Conservation (phyloP, 148 eudicot genomes). For the Suaeda aralocaspica region DNA sequence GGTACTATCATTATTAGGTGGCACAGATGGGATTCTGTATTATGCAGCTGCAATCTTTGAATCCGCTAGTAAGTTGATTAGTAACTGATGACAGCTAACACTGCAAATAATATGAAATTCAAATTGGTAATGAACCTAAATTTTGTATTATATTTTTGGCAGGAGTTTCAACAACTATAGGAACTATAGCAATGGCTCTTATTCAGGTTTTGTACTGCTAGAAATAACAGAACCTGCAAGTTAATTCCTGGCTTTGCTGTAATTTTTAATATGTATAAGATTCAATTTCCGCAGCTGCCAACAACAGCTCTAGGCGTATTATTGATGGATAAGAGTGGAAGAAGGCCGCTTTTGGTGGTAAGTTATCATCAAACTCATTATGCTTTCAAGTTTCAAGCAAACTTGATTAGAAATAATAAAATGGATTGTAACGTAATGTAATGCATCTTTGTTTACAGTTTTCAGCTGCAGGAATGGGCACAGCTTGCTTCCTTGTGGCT, state of each 20-base stretch:
- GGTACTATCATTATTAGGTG: slow-evolving; percentile 48
- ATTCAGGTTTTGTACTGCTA: slow-evolving; percentile 38
- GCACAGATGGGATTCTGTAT: slow-evolving; percentile 38
- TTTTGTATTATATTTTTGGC: slow-evolving; percentile 5
- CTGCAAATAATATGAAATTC: background rate
- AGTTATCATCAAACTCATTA: background rate
- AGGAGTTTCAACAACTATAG: slow-evolving; percentile 52
- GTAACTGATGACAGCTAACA: background rate
- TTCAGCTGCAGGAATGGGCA: slow-evolving; percentile 24
- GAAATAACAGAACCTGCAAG: background rate
- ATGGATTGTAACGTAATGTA: background rate
- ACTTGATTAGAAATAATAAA: background rate
- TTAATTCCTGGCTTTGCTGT: background rate
- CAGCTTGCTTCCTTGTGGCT: slow-evolving; percentile 19
- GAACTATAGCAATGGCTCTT: slow-evolving; percentile 52
- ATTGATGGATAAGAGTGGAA: slow-evolving; percentile 47
- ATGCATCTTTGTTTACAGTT: slow-evolving; percentile 11
- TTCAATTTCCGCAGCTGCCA: slow-evolving; percentile 34
- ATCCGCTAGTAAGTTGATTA: slow-evolving; percentile 40
- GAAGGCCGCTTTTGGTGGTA: slow-evolving; percentile 50
- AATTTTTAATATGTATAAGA: background rate
- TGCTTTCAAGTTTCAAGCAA: background rate
- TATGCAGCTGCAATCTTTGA: slow-evolving; percentile 47
- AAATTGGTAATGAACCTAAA: background rate
- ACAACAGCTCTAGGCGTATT: slow-evolving; percentile 31